Evolutionary conservation across 2,329 filamentous ascomycete species (phyloP), one percentile per base, ranked within the genome.

Genomic region (Cylindrodendrum hubeiense): DNA sequence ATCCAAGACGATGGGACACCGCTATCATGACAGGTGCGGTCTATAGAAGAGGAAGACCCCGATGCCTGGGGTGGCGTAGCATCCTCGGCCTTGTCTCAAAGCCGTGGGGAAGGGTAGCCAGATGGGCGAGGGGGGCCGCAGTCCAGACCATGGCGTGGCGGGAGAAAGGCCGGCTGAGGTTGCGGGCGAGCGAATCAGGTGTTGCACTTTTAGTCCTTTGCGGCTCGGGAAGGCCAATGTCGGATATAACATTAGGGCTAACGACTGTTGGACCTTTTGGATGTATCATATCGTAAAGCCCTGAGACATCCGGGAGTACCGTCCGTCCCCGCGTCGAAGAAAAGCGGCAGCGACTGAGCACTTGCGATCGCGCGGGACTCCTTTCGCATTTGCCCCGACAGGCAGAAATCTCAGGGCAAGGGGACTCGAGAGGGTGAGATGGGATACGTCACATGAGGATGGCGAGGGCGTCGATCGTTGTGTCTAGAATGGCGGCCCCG

Each of bases 391-490:
- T 43, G 46, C 44, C 57, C 34, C 43, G 44, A 58, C 26, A 50
- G 30, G 41, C 56, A 60, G 58, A 30, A 28, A 53, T 66, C 47
- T 64, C 13, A 33, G 33, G 33, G 65, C 58, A 58, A 55, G 65
- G 57, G 53, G 34, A 37, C 50, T 53, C 52, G 58, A 55, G 47
- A 46, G 37, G 54, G 37, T 50, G 65, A 52, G 65, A 68, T 58
- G 57, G 58, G 50, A 53, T 65, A 67, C 60, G 66, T 73, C 71
- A 73, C 71, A 70, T 74, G 71, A 60, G 51, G 55, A 59, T 66
- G 53, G 50, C 24, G 41, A 54, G 43, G 39, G 33, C 41, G 72
- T 56, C 68, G 70, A 74, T 73, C 72, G 60, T 46, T 66, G 58
- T 52, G 62, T 69, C 62, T 65, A 65, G 71, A 72, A 70, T 60